These are phyloP conservation scores for Blastobotrys muscicola DNA, from an alignment of 805 yeast species.

Conservation along the genomic window DNA sequence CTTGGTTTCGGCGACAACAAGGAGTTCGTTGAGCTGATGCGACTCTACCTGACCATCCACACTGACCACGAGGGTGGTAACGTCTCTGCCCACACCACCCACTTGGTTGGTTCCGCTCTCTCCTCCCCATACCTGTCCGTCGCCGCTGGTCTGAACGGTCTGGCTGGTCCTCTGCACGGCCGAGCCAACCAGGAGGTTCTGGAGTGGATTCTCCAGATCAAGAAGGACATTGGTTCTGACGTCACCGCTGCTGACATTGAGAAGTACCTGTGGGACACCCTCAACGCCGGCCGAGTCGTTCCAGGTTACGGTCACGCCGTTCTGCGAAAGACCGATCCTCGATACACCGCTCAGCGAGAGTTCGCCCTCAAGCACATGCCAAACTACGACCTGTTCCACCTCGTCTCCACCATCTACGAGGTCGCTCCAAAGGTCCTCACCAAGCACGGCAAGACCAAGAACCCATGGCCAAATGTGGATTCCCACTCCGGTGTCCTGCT, in stretches of 20 bases:
- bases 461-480: slow-evolving; percentile 82
- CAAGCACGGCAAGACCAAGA: slow-evolving; percentile 75
- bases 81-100: slow-evolving; percentile 75
- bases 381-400: slow-evolving; percentile 52
- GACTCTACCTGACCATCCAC: slow-evolving; percentile 66
- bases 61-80: slow-evolving; percentile 82
- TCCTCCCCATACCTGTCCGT: slow-evolving; percentile 68
- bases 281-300: slow-evolving; percentile 66
- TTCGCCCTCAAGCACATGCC: slow-evolving; percentile 53
- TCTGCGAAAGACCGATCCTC: slow-evolving; percentile 72
- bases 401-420: slow-evolving; percentile 55
- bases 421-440: slow-evolving; percentile 69
- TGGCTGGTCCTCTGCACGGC: slow-evolving; percentile 83
- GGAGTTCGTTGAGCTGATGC: slow-evolving; percentile 56
- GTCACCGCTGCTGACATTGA: slow-evolving; percentile 44
- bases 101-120: slow-evolving; percentile 73
- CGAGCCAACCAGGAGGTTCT: slow-evolving; percentile 81
- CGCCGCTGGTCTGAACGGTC: slow-evolving; percentile 71
- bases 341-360: slow-evolving; percentile 64
- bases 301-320: slow-evolving; percentile 91
- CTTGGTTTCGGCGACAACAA: slow-evolving; percentile 45
- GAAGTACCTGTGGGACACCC: slow-evolving; percentile 59
- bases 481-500: slow-evolving; percentile 70
- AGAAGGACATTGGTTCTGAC: slow-evolving; percentile 26
- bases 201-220: slow-evolving; percentile 59